A percentile compares a stretch with the other conserved stretches of the same genome.
These are phyloP conservation scores for Plantago lanceolata DNA, from an alignment of 305 asterid genomes.

Conservation along the genomic window DNA sequence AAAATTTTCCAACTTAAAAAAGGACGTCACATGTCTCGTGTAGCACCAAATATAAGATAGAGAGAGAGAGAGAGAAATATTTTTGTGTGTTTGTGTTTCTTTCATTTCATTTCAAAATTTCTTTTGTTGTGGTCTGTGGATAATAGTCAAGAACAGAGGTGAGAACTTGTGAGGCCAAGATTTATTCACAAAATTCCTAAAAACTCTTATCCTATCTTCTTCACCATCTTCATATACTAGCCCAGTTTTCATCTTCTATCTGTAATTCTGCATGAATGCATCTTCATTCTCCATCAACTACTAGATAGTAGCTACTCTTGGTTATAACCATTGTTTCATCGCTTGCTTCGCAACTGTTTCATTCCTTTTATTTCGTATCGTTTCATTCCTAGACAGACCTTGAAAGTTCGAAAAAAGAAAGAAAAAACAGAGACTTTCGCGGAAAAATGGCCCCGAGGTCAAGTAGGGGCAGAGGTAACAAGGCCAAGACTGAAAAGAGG, in stretches of 20 bases:
- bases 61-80: slow-evolving; percentile 21
- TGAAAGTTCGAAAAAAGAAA: slow-evolving; percentile 1
- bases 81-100: slow-evolving; percentile 13
- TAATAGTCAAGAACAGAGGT: slow-evolving; percentile 32
- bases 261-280: background rate
- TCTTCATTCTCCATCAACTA: slow-evolving; percentile 1
- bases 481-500: slow-evolving; percentile 67
- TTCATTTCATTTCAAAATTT: background rate
- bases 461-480: slow-evolving; percentile 66
- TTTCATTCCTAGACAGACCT: background rate
- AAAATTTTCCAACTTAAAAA: slow-evolving; percentile 33
- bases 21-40: slow-evolving; percentile 36
- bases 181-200: slow-evolving; percentile 41
- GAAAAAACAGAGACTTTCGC: background rate
- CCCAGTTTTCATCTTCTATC: background rate
- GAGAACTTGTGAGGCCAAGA: slow-evolving; percentile 64
- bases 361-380: background rate
- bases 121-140: slow-evolving; percentile 4
- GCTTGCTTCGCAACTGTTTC: background rate
- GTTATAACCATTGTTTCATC: background rate
- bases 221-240: background rate
- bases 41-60: slow-evolving; percentile 17
- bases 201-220: slow-evolving; percentile 68
- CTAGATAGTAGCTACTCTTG: too few relatives aligned
- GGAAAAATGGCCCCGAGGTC: slow-evolving; percentile 84